Conservation (phyloP, 176 grass and related monocot species). For the Hordeum marinum region DNA sequence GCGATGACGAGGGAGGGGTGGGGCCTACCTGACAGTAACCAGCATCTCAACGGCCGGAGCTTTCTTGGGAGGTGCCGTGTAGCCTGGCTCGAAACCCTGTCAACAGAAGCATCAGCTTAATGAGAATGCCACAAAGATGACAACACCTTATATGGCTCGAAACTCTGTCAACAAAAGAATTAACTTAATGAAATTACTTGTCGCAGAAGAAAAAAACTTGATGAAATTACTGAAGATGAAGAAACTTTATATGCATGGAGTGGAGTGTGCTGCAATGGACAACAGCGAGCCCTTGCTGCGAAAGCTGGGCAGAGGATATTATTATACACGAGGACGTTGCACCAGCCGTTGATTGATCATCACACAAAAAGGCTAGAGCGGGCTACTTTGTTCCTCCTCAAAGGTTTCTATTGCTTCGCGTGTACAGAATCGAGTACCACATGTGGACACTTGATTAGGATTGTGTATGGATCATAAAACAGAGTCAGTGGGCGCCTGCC, state of each 20-base stretch:
- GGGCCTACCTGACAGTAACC: slow-evolving; percentile 59
- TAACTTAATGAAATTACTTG: not conserved
- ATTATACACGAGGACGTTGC: slow-evolving; percentile 18
- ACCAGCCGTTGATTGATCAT: not conserved
- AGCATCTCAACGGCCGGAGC: slow-evolving; percentile 40
- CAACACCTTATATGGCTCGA: not conserved
- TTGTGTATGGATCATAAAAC: not conserved
- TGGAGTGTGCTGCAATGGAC: not conserved
- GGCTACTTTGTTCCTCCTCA: slow-evolving; percentile 27
- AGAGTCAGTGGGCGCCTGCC: not conserved
- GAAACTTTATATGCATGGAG: not conserved
- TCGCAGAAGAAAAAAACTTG: too few species aligned
- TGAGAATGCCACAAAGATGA: not conserved
- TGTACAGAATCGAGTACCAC: slow-evolving; percentile 22
- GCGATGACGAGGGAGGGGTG: not conserved
- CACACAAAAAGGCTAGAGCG: slow-evolving; percentile 17
- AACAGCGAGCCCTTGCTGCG: not conserved
- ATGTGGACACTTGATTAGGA: slow-evolving; percentile 2
- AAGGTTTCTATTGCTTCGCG: slow-evolving; percentile 22
- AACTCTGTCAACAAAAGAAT: slow-evolving; percentile 49
- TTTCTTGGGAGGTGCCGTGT: slow-evolving; percentile 69
- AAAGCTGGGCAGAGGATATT: not conserved
- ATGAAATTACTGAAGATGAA: not conserved
- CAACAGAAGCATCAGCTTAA: not conserved
- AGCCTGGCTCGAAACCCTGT: slow-evolving; percentile 75